A percentile compares a stretch with the other conserved stretches of the same genome.
These are phyloP conservation scores for Mycena albidolilacea DNA, from an alignment of 768 basidiomycete species.

Conservation along the genomic window DNA sequence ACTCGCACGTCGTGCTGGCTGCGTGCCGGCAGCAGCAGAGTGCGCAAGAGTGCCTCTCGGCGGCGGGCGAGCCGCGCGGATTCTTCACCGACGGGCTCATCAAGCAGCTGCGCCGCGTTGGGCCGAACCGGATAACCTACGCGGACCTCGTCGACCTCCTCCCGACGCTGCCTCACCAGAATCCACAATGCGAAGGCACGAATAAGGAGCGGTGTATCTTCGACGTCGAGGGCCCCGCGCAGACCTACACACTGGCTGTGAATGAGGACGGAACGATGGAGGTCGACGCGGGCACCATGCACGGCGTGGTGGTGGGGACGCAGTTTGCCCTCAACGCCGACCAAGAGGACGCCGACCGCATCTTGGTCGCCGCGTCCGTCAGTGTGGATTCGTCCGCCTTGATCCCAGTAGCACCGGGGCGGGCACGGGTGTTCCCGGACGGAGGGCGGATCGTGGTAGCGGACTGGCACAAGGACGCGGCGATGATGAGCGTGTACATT, in stretches of 20 bases:
- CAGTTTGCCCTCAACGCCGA: constrained; percentile 23
- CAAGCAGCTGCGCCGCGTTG: constrained; percentile 22
- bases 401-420: background rate
- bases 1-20: constrained; percentile 39
- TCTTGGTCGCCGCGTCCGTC: constrained; percentile 31
- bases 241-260: background rate
- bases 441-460: constrained; percentile 20
- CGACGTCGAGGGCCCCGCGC: constrained; percentile 12
- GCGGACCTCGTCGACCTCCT: constrained; percentile 26
- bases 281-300: constrained; percentile 21
- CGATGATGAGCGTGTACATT: constrained; percentile 33
- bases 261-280: constrained; percentile 23
- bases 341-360: background rate
- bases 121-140: constrained; percentile 33
- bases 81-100: constrained; percentile 37
- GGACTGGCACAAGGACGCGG: constrained; percentile 33
- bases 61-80: constrained; percentile 27
- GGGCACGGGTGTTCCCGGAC: background rate
- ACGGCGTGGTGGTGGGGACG: constrained; percentile 35
- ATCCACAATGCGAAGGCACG: constrained; percentile 36
- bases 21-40: constrained; percentile 36
- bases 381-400: constrained; percentile 25
- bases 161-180: constrained; percentile 35
- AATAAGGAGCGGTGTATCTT: constrained; percentile 34
- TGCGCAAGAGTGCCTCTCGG: constrained; percentile 35